Percentiles rank a stretch among this genome's conserved stretches.
Conservation (phyloP, 352 stramenopile species). For the Globisporangium spinosum region DNA sequence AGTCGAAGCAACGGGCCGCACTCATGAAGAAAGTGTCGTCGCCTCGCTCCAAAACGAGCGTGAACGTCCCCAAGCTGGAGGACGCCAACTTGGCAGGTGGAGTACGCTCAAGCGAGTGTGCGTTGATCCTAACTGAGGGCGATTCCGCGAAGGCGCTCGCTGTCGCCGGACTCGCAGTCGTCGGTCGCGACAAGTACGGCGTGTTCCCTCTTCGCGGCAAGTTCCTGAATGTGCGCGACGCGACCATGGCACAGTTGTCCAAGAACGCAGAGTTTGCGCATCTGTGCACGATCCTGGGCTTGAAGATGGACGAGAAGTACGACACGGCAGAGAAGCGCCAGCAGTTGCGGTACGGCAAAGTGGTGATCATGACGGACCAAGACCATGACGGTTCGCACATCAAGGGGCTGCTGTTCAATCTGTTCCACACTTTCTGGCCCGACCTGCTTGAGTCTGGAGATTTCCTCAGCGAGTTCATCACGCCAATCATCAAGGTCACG, state of each 20-base stretch:
- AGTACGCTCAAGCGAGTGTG: slow-evolving; percentile 88
- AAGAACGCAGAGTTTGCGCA: slow-evolving; percentile 96
- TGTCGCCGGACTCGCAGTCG: slow-evolving; percentile 96
- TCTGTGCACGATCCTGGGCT: slow-evolving; percentile 96
- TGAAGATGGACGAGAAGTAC: slow-evolving; percentile 96
- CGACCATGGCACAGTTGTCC: slow-evolving; percentile 76
- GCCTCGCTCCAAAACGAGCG: slow-evolving; percentile 54
- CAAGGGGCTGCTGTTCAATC: slow-evolving; percentile 99
- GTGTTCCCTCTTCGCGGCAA: slow-evolving; percentile 99
- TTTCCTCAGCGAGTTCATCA: slow-evolving; percentile 99
- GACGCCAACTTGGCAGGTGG: slow-evolving; percentile 97
- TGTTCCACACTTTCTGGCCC: slow-evolving; percentile 99
- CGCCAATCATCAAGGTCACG: slow-evolving; percentile 97
- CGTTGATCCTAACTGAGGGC: slow-evolving; percentile 99
- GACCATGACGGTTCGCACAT: slow-evolving; percentile 99
- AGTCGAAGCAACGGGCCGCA: slow-evolving; percentile 92
- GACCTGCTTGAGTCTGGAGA: slow-evolving; percentile 91
- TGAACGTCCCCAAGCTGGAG: slow-evolving; percentile 98
- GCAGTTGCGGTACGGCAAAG: slow-evolving; percentile 96
- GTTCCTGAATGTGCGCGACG: slow-evolving; percentile 88
- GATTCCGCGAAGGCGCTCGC: slow-evolving; percentile 99
- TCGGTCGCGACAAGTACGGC: slow-evolving; percentile 97
- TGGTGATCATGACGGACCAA: slow-evolving; percentile 99
- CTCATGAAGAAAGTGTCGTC: slow-evolving; percentile 90
- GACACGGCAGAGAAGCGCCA: slow-evolving; percentile 85